These are phyloP conservation scores for Blastocystis sp. DNA, from an alignment of 352 stramenopile genomes.

Conservation along the genomic window DNA sequence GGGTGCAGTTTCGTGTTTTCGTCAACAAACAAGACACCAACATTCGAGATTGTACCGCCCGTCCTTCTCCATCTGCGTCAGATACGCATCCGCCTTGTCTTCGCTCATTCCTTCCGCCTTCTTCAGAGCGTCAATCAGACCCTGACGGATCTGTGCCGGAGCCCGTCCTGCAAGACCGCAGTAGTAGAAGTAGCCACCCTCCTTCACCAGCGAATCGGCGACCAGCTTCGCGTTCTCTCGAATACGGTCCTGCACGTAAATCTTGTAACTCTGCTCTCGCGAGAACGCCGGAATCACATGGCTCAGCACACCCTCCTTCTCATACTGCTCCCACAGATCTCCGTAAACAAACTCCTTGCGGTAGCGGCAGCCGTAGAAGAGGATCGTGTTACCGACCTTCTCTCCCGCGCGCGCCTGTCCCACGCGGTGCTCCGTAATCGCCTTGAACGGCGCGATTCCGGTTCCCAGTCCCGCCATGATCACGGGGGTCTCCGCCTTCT, in stretches of 20 bases:
- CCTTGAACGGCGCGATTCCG: conserved; percentile 76
- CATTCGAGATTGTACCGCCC: conserved; percentile 52
- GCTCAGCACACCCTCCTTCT: conserved; percentile 71
- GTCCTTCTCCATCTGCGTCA: conserved; percentile 33
- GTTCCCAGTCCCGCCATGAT: conserved; percentile 78
- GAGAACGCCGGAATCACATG: conserved; percentile 74
- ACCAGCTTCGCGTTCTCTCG: conserved; percentile 70
- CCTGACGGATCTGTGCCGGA: conserved; percentile 16
- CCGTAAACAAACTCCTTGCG: conserved; percentile 87
- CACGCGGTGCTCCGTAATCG: conserved; percentile 76
- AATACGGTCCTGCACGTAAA: conserved; percentile 78
- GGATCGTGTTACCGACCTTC: conserved; percentile 67
- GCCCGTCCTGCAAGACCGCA: conserved; percentile 64
- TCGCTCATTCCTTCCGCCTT: conserved; percentile 45
- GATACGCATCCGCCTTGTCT: conserved; percentile 44
- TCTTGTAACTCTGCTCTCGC: conserved; percentile 74
- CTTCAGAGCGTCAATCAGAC: conserved; percentile 42
- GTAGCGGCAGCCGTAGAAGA: conserved; percentile 87
- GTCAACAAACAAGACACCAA: conserved; percentile 53
- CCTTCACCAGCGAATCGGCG: conserved; percentile 67
- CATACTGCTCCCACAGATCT: conserved; percentile 74
- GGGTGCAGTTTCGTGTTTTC: too few relatives aligned
- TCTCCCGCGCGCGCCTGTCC: conserved; percentile 63
- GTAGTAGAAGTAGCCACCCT: conserved; percentile 74
- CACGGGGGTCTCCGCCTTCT: conserved; percentile 75